Percentiles rank a stretch among this genome's conserved stretches.
These are phyloP conservation scores for Echinochloa phyllopogon DNA, from an alignment of 176 grass and related monocot genomes.

Conservation along the genomic window DNA sequence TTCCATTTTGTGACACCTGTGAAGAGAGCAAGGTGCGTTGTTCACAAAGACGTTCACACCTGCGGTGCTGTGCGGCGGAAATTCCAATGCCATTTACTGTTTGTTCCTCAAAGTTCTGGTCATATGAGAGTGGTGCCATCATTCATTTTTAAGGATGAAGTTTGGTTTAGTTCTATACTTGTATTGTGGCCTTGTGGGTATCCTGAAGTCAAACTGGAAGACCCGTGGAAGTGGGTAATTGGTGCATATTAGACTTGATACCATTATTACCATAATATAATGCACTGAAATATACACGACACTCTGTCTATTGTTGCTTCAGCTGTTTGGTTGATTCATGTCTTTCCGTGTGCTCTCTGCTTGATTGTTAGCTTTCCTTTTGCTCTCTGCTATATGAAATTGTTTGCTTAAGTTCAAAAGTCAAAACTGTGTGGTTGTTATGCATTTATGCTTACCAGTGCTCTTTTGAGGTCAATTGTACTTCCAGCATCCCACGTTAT, in stretches of 20 bases:
- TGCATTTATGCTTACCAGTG: neutral
- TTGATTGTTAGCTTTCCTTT: neutral
- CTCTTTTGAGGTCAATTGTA: slow-evolving; percentile 14
- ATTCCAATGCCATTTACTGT: neutral
- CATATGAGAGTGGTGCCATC: neutral
- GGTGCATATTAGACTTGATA: neutral
- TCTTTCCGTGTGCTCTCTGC: neutral
- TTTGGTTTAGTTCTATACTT: neutral
- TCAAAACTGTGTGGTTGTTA: neutral
- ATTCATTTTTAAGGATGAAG: neutral
- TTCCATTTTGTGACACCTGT: slow-evolving; percentile 4
- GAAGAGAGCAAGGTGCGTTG: neutral
- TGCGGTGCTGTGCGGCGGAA: neutral
- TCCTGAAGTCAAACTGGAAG: neutral
- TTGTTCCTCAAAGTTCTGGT: neutral
- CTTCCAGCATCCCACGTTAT: neutral
- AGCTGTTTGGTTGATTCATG: neutral
- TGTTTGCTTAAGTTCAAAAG: neutral
- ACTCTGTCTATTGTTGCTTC: neutral
- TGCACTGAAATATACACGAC: neutral
- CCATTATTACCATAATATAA: too few relatives aligned
- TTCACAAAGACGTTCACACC: neutral
- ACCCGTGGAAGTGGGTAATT: neutral
- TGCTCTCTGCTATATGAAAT: slow-evolving; percentile 1
- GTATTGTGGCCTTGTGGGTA: too few relatives aligned